Conservation (phyloP, 768 basidiomycete genomes). For the Russula sp. region DNA sequence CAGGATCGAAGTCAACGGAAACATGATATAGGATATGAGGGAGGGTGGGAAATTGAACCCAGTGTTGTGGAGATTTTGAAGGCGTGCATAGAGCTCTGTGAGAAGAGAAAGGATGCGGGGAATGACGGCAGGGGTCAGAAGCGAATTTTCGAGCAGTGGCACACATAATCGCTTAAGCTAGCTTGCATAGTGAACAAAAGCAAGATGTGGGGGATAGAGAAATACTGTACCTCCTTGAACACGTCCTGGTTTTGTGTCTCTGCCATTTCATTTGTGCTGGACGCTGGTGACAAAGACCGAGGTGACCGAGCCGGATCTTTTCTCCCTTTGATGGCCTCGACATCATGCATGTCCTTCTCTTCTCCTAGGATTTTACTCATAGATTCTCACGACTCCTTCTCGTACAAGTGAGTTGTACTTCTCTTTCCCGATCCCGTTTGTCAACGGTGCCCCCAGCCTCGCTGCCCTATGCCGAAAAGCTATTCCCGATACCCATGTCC, state of each 20-base stretch:
- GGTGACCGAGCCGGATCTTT: background rate
- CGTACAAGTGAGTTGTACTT: slow-evolving; percentile 70
- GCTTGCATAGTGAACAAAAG: background rate
- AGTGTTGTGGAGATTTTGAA: slow-evolving; percentile 46
- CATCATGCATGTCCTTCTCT: slow-evolving; percentile 35
- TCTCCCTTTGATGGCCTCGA: slow-evolving; percentile 9
- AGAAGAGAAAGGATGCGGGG: slow-evolving; percentile 51
- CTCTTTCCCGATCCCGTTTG: background rate
- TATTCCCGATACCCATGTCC: slow-evolving; percentile 58
- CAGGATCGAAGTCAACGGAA: slow-evolving; percentile 82
- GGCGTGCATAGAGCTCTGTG: slow-evolving; percentile 46
- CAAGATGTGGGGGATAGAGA: background rate
- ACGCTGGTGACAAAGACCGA: slow-evolving; percentile 3
- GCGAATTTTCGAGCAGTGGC: slow-evolving; percentile 68
- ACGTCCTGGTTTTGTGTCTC: slow-evolving; percentile 7
- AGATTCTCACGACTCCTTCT: slow-evolving; percentile 86
- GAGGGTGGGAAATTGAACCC: slow-evolving; percentile 47
- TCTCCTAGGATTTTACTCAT: slow-evolving; percentile 61
- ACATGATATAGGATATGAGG: slow-evolving; percentile 80
- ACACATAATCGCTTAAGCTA: slow-evolving; percentile 75
- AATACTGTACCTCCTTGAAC: slow-evolving; percentile 26
- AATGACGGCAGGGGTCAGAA: slow-evolving; percentile 55
- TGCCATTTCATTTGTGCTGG: slow-evolving; percentile 13
- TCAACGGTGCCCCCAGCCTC: slow-evolving; percentile 41
- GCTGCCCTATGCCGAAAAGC: slow-evolving; percentile 65